Evolutionary conservation across 192 early-diverging fungal species (phyloP), one percentile per base, ranked within the genome.

Genomic region (Phycomyces nitens): DNA sequence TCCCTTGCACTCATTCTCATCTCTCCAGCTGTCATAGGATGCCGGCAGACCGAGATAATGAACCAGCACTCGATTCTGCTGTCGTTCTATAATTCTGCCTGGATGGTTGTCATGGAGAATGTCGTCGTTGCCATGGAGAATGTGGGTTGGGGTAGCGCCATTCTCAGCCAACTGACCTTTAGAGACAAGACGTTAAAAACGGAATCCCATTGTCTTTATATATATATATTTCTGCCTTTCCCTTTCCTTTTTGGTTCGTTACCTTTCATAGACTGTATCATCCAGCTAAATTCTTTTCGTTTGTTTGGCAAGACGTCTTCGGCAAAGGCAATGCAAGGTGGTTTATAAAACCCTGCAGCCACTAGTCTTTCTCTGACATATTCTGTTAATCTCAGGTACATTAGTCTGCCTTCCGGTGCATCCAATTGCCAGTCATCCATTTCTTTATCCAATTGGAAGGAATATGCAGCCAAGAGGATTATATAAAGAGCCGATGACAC

Each of bases 21-120:
- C 62, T 1, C 44, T 26, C 22, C 57, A 56, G 1, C 18, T 49
- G 63, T 91, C 86, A 67, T 86, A 88, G n/a, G 89, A 89, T 52
- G 86, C 85, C 21, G 89, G 89, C 20, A 83, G 83, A 51, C 83
- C 84, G 76, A 83, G 79, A 79, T 83, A 88, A 63, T 90, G 88
- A 0, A 90, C 40, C 14, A 69, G 23, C 18, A 52, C 60, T 49
- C 47, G 51, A 38, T 62, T 60, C 2, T 44, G 50, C 23, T 62
- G 41, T 23, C 52, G 22, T 12, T 49, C 54, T 12, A 60, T 43
- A 6, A 53, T 54, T 16, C 55, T 53, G 34, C 55, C 58, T 20
- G 15, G 0, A 27, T 7, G 47, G 16, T 60, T 55, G 7, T 68
- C 51, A 50, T 53, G 39, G 18, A 24, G 21, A 49, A 60, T 2